A percentile compares a stretch with the other conserved stretches of the same genome.
Conservation (phyloP, 2,329 filamentous ascomycete species). For the Hymenoscyphus occultus region DNA sequence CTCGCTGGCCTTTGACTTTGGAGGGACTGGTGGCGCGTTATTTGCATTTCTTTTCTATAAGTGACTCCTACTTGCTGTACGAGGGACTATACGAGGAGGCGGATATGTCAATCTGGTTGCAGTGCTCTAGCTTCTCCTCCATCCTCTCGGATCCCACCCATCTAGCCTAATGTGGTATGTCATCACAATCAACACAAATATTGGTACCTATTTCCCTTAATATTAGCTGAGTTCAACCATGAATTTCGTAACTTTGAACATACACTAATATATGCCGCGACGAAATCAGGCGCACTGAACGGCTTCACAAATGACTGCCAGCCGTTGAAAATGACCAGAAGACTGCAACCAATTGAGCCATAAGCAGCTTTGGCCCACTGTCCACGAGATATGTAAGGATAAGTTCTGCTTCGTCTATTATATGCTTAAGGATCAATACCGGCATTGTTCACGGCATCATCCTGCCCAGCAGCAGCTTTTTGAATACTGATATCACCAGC, state of each 20-base stretch:
- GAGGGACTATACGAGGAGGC: neutral
- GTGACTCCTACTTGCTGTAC: neutral
- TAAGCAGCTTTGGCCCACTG: constrained; percentile 21
- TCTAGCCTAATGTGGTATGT: neutral
- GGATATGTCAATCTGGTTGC: neutral
- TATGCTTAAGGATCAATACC: constrained; percentile 5
- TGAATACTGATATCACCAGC: constrained; percentile 8
- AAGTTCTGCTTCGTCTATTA: constrained; percentile 12
- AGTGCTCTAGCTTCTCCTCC: neutral
- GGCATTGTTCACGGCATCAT: constrained; percentile 4
- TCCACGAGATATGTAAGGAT: constrained; percentile 20
- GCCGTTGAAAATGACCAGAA: constrained; percentile 19
- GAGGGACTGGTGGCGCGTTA: neutral
- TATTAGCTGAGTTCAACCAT: neutral
- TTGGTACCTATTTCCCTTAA: neutral
- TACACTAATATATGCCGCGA: constrained; percentile 20
- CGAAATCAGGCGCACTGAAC: constrained; percentile 19
- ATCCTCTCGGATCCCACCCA: neutral
- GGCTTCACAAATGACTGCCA: constrained; percentile 21
- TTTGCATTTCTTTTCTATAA: neutral
- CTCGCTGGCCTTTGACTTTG: neutral
- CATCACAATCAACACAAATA: neutral
- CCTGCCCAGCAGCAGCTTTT: constrained; percentile 7
- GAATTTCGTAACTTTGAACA: neutral
- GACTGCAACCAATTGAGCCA: constrained; percentile 15